Conservation (phyloP, 768 basidiomycete genomes). For the Hypsizygus marmoreus region DNA sequence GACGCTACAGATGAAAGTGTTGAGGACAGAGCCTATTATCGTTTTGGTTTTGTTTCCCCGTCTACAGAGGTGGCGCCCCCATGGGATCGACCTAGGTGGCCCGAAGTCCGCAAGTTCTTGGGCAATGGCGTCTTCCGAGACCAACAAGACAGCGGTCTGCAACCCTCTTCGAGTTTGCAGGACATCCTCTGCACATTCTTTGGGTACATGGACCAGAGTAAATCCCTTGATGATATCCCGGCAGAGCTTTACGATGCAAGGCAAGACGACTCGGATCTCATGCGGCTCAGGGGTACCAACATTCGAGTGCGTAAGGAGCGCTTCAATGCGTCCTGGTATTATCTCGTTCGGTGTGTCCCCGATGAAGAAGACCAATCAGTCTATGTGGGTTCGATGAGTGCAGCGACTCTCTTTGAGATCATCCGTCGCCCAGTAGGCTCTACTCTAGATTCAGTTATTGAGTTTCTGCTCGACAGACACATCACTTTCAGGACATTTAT, state of each 20-base stretch:
- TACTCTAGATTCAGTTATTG: background rate
- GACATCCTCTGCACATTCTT: constrained; percentile 6
- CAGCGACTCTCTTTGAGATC: constrained; percentile 13
- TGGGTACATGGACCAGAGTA: background rate
- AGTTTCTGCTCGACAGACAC: constrained; percentile 7
- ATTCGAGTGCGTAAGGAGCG: background rate
- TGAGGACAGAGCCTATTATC: constrained; percentile 1
- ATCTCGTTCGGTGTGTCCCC: too few relatives aligned
- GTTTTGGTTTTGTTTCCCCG: background rate
- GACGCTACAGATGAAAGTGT: too few relatives aligned
- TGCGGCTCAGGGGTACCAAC: background rate
- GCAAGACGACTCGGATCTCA: background rate
- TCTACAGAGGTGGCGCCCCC: background rate
- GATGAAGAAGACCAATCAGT: background rate
- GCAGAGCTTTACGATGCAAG: constrained; percentile 1
- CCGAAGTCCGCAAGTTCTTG: background rate
- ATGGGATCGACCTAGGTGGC: background rate
- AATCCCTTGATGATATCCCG: background rate
- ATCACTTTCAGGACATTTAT: constrained; percentile 14
- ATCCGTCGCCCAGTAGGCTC: background rate
- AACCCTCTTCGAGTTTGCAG: background rate
- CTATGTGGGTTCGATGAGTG: constrained; percentile 7
- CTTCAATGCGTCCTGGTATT: too few relatives aligned
- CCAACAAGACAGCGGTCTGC: too few relatives aligned
- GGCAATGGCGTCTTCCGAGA: constrained; percentile 1